phyloP scores from a whole-genome alignment of 2,329 filamentous ascomycete species.

The Chaetomium sp. region DNA sequence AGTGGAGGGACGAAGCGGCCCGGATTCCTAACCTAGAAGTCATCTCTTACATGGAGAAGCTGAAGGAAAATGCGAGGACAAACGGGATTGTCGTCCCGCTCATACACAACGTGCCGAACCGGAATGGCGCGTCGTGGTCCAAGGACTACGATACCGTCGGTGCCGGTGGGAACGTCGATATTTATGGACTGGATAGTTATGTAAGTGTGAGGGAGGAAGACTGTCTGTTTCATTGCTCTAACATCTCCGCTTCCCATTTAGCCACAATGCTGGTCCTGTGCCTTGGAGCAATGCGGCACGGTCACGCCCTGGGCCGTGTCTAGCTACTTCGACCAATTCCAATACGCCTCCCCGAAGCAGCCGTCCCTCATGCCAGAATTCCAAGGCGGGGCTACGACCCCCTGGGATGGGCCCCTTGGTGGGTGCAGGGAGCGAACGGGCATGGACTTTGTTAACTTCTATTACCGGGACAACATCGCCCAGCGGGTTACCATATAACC shows the following conservation, averaged over 20 bases:
- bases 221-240: not conserved
- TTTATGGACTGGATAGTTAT: slow-evolving; percentile 16
- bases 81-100: slow-evolving; percentile 12
- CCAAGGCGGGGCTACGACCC: slow-evolving; percentile 10
- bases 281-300: not conserved
- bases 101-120: slow-evolving; percentile 11
- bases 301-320: slow-evolving; percentile 6
- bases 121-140: slow-evolving; percentile 1
- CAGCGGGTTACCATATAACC: slow-evolving; percentile 4
- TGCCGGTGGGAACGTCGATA: slow-evolving; percentile 12
- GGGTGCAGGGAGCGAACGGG: slow-evolving; percentile 3
- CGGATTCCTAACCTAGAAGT: slow-evolving; percentile 3
- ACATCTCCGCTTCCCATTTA: not conserved
- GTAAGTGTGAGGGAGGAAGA: not conserved
- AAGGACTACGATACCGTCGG: slow-evolving; percentile 17
- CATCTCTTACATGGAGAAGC: slow-evolving; percentile 14
- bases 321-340: slow-evolving; percentile 13
- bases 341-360: not conserved
- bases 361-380: slow-evolving; percentile 17
- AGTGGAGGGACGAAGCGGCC: not conserved
- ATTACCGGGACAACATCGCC: slow-evolving; percentile 16
- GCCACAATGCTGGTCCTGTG: slow-evolving; percentile 21
- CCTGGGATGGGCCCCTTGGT: slow-evolving; percentile 1
- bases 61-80: slow-evolving; percentile 5
- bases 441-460: slow-evolving; percentile 14